Evolutionary conservation across 768 basidiomycete species (phyloP), one percentile per base, ranked within the genome.

Genomic region (Tylopilus rubrobrunneus): DNA sequence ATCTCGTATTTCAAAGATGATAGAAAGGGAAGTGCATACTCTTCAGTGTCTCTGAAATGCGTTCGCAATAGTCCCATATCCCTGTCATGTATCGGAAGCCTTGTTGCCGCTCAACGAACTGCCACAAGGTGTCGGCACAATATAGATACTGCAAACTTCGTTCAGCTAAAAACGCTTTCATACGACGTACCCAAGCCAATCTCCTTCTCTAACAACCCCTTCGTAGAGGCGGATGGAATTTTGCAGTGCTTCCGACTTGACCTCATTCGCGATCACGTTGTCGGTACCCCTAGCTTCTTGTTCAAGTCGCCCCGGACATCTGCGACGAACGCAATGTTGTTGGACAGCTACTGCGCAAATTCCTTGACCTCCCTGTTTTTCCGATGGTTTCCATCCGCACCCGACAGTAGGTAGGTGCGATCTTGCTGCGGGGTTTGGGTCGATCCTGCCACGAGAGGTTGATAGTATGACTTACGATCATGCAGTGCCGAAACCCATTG

Each of bases 161-260:
- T 19, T 19, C 19, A 19, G 19, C 19, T 19, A 19, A 19, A 19
- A 19, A 44, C 5, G 5, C 27, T 23, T 5, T 19, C 7, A 23
- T 2, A 4, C 10, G n/a, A 52, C 51, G 27, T 28, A 55, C 53
- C 44, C 53, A 5, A 53, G 51, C 28, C 51, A 55, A 40, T 55
- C 44, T 12, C 53, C 37, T 9, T 33, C 15, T 14, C 33, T 37
- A 11, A 27, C 14, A 23, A 55, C n/a, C 2, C 4, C 2, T 17
- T 25, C n/a, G 37, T 53, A 33, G 8, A 55, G 37, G 1, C 4
- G 4, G 4, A 53, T 21, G 6, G 44, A 55, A 28, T 55, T 29
- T n/a, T 33, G 7, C 17, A 55, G 53, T 17, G 14, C 17, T 7
- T 19, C 3, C 1, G 53, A 55, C 25, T 11, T 17, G 2, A 8